Conservation (phyloP, 2,329 filamentous ascomycete genomes). For the Diaporthe eres region DNA sequence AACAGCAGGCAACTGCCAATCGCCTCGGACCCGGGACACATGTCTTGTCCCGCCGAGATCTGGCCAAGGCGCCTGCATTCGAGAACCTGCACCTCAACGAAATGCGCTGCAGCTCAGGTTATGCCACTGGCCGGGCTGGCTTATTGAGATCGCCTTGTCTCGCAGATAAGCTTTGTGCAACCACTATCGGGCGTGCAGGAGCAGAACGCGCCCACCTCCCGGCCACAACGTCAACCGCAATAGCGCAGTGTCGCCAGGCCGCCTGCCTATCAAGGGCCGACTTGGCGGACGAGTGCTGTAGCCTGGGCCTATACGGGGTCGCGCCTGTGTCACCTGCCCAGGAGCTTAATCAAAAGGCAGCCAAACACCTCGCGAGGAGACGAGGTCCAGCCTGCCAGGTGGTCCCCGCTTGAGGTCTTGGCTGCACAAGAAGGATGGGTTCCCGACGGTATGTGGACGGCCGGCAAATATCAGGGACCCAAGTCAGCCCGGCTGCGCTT, state of each 20-base stretch:
- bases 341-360: slow-evolving; percentile 7
- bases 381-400: slow-evolving; percentile 9
- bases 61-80: background rate
- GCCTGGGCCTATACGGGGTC: slow-evolving; percentile 16
- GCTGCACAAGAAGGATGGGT: background rate
- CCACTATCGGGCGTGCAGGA: slow-evolving; percentile 3
- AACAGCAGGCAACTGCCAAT: background rate
- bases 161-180: slow-evolving; percentile 23
- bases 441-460: background rate
- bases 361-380: slow-evolving; percentile 14
- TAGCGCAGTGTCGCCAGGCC: background rate
- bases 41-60: background rate
- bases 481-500: background rate
- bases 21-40: background rate
- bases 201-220: background rate
- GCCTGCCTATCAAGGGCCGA: slow-evolving; percentile 20
- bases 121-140: slow-evolving; percentile 1
- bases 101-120: background rate
- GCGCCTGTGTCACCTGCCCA: slow-evolving; percentile 19
- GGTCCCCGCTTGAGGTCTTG: slow-evolving; percentile 3
- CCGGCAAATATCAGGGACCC: slow-evolving; percentile 12
- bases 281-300: background rate
- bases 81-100: background rate
- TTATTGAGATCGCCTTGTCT: slow-evolving; percentile 10
- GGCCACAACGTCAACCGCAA: background rate